A percentile compares a stretch with the other conserved stretches of the same genome.
Conservation (phyloP, 768 basidiomycete species). For the Termitomyces sp. region DNA sequence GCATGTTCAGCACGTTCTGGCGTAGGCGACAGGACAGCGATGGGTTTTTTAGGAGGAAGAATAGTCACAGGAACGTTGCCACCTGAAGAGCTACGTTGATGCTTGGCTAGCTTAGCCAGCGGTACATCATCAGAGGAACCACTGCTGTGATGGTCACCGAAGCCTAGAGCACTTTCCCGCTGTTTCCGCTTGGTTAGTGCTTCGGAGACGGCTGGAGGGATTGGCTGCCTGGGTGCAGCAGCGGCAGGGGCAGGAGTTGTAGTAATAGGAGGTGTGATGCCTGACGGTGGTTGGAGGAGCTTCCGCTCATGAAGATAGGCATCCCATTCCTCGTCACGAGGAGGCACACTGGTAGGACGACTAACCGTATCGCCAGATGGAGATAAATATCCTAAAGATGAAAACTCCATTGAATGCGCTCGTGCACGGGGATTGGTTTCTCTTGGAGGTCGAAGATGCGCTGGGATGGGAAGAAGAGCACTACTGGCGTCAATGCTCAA, state of each 20-base stretch:
- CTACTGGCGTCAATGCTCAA: slow-evolving; percentile 63
- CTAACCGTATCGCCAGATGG: slow-evolving; percentile 52
- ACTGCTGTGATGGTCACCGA: slow-evolving; percentile 31
- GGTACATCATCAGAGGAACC: slow-evolving; percentile 51
- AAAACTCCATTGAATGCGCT: slow-evolving; percentile 72
- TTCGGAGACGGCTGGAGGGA: slow-evolving; percentile 72
- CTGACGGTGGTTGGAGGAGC: slow-evolving; percentile 79
- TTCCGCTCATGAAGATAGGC: slow-evolving; percentile 82
- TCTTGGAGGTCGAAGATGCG: slow-evolving; percentile 70
- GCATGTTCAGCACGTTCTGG: slow-evolving; percentile 47
- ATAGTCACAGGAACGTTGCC: slow-evolving; percentile 40
- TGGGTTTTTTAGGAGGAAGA: slow-evolving; percentile 42
- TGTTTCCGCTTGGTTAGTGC: slow-evolving; percentile 69
- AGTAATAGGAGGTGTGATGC: slow-evolving; percentile 74
- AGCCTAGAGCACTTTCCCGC: slow-evolving; percentile 65
- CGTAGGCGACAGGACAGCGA: slow-evolving; percentile 37
- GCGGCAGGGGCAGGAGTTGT: slow-evolving; percentile 46
- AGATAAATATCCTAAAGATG: slow-evolving; percentile 40
- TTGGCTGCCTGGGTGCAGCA: slow-evolving; percentile 43
- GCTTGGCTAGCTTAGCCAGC: slow-evolving; percentile 30
- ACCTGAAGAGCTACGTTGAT: slow-evolving; percentile 26
- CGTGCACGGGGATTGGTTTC: slow-evolving; percentile 65
- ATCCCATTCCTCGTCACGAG: slow-evolving; percentile 83
- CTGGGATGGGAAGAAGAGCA: slow-evolving; percentile 42
- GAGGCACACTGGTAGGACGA: slow-evolving; percentile 71